A percentile compares a stretch with the other conserved stretches of the same genome.
Conservation (phyloP, 192 early-diverging fungal species). For the Rhizoclosmatium sp. region DNA sequence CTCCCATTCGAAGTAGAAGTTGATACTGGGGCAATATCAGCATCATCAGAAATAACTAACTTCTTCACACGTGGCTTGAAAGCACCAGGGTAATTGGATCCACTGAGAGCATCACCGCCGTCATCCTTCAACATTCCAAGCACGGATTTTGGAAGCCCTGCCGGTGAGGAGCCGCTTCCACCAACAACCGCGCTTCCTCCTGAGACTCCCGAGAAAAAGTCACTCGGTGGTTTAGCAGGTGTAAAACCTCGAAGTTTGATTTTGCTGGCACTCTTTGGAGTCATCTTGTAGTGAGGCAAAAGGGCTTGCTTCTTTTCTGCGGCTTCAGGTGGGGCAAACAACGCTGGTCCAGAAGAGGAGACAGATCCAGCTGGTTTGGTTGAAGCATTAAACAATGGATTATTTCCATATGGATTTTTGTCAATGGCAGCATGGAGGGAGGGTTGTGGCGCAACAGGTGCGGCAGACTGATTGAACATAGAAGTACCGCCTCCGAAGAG, state of each 20-base stretch:
- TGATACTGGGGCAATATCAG: not conserved
- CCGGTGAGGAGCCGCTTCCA: conserved; percentile 6
- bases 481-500: conserved; percentile 24
- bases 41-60: conserved; percentile 35
- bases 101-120: conserved; percentile 4
- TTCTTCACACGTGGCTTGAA: conserved; percentile 43
- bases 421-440: conserved; percentile 79
- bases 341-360: conserved; percentile 40
- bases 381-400: conserved; percentile 69
- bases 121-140: conserved; percentile 37
- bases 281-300: conserved; percentile 76
- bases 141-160: conserved; percentile 22
- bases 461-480: not conserved
- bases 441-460: conserved; percentile 27
- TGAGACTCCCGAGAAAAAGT: conserved; percentile 8
- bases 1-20: not conserved
- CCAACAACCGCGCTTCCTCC: not conserved
- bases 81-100: conserved; percentile 7
- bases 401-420: conserved; percentile 86
- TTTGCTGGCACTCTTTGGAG: conserved; percentile 74
- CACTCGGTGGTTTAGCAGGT: conserved; percentile 41
- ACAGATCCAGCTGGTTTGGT: conserved; percentile 18
- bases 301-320: conserved; percentile 71
- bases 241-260: conserved; percentile 82
- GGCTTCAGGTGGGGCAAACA: conserved; percentile 40